phyloP scores from a whole-genome alignment of 257 asterid species.

The Apocynum venetum region DNA sequence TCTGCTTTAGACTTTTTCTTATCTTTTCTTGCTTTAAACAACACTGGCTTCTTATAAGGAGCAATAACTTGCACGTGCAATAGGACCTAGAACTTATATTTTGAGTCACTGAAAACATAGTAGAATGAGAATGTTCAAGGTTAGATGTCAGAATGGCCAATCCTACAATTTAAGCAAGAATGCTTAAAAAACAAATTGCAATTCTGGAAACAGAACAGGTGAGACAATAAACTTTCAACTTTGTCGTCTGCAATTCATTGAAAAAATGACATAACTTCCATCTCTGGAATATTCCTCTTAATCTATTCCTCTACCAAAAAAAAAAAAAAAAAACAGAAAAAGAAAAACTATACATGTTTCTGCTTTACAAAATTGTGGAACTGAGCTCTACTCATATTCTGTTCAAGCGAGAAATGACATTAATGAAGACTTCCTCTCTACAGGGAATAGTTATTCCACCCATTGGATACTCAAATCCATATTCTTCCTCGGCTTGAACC shows the following conservation, averaged over 20 bases:
- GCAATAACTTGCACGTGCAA: background rate
- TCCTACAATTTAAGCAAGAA: background rate
- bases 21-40: background rate
- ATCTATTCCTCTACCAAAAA: background rate
- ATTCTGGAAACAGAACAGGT: background rate
- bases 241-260: background rate
- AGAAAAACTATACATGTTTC: background rate
- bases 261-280: background rate
- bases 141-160: background rate
- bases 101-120: background rate
- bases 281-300: background rate
- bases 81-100: background rate
- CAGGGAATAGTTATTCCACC: slow-evolving; percentile 7
- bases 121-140: no score
- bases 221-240: background rate
- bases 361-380: background rate
- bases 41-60: background rate
- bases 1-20: background rate
- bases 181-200: background rate
- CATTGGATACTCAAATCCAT: slow-evolving; percentile 5
- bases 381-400: background rate
- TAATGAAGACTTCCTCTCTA: background rate
- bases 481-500: slow-evolving; percentile 5
- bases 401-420: background rate
- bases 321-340: background rate